Percentiles rank a stretch among this genome's conserved stretches.
phyloP scores from a whole-genome alignment of 768 basidiomycete species.

The Leccinum boreale region DNA sequence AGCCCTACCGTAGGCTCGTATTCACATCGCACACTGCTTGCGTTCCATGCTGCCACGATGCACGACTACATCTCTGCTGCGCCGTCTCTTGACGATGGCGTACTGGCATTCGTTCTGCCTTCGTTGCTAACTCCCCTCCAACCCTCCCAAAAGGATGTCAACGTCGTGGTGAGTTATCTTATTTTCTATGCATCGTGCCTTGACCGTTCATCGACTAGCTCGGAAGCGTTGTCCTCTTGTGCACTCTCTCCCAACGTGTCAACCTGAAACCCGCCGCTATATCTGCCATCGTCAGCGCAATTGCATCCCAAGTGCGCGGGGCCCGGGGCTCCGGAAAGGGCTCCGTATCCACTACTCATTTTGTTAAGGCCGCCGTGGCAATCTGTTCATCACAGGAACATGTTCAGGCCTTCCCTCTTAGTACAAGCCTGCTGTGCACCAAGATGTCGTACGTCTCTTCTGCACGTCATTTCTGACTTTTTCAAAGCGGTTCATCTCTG shows the following conservation, averaged over 20 bases:
- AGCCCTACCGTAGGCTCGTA: conserved; percentile 28
- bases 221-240: conserved; percentile 70
- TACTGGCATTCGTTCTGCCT: conserved; percentile 61
- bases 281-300: conserved; percentile 51
- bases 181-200: neutral
- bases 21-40: conserved; percentile 68
- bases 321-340: conserved; percentile 16
- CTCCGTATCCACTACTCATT: conserved; percentile 51
- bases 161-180: conserved; percentile 45
- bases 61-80: conserved; percentile 72
- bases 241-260: conserved; percentile 65
- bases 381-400: conserved; percentile 63
- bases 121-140: conserved; percentile 59
- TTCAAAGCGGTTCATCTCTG: neutral
- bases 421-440: conserved; percentile 39
- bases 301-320: conserved; percentile 46
- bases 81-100: conserved; percentile 60
- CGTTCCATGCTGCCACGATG: conserved; percentile 77
- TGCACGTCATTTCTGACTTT: neutral
- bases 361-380: conserved; percentile 62
- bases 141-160: conserved; percentile 42
- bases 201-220: conserved; percentile 41
- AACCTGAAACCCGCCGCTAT: conserved; percentile 56
- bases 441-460: conserved; percentile 45
- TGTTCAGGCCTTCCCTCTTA: conserved; percentile 43